These are phyloP conservation scores for Aspergillus bridgeri DNA, from an alignment of 495 filamentous ascomycete genomes.

Conservation along the genomic window DNA sequence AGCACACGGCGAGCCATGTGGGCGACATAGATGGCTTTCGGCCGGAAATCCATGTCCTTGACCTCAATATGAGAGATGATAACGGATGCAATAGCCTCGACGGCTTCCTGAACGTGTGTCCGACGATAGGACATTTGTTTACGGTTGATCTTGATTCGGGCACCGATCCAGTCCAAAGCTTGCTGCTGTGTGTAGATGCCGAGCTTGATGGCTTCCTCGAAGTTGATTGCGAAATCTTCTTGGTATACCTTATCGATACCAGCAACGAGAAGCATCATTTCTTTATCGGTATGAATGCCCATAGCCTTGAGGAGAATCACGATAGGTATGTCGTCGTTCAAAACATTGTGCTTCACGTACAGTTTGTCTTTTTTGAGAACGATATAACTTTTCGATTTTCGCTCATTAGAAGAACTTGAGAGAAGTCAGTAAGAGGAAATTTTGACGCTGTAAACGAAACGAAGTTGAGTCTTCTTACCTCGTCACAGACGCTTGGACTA, in stretches of 20 bases:
- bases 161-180: conserved; percentile 86
- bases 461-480: conserved; percentile 34
- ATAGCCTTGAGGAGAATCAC: conserved; percentile 89
- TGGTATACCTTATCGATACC: conserved; percentile 83
- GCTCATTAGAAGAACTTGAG: conserved; percentile 85
- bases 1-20: conserved; percentile 93
- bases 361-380: conserved; percentile 87
- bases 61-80: conserved; percentile 94
- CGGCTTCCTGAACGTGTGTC: conserved; percentile 78
- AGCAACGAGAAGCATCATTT: conserved; percentile 84
- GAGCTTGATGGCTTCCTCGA: conserved; percentile 81
- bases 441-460: not conserved
- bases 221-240: conserved; percentile 90
- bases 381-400: conserved; percentile 96
- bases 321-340: conserved; percentile 89
- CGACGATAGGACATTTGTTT: conserved; percentile 54
- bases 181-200: conserved; percentile 89
- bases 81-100: conserved; percentile 86
- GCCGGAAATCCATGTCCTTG: conserved; percentile 81
- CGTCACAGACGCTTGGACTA: conserved; percentile 95
- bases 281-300: conserved; percentile 88
- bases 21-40: conserved; percentile 92
- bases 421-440: not conserved
- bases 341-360: conserved; percentile 85
- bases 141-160: conserved; percentile 77